Evolutionary conservation across 108 stramenopile species (phyloP).

Genomic region (Skeletonema tropicum): DNA sequence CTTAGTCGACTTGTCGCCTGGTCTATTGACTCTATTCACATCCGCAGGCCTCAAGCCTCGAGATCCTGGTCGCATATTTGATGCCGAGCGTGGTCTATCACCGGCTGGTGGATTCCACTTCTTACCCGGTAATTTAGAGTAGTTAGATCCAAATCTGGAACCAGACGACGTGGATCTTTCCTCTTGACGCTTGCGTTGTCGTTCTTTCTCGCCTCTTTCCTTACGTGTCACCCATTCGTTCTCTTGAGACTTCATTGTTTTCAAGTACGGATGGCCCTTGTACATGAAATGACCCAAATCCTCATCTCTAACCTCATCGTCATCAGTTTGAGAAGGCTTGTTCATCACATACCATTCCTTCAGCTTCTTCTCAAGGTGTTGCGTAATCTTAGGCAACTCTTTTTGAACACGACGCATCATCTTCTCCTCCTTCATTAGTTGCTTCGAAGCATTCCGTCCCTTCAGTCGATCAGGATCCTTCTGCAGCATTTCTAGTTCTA

Average conservation of each 20-base stretch:
- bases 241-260: slow-evolving; percentile 74
- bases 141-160: slow-evolving; percentile 36
- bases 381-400: slow-evolving; percentile 80
- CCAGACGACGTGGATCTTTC: slow-evolving; percentile 38
- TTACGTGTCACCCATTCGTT: slow-evolving; percentile 85
- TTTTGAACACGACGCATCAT: slow-evolving; percentile 88
- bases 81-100: slow-evolving; percentile 27
- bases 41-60: slow-evolving; percentile 19
- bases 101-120: slow-evolving; percentile 12
- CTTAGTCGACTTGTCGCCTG: slow-evolving; percentile 22
- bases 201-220: slow-evolving; percentile 65
- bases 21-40: slow-evolving; percentile 21
- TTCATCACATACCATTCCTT: slow-evolving; percentile 65
- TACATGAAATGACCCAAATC: slow-evolving; percentile 67
- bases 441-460: slow-evolving; percentile 85
- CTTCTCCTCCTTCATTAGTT: slow-evolving; percentile 93
- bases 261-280: slow-evolving; percentile 64
- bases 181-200: slow-evolving; percentile 78
- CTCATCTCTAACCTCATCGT: slow-evolving; percentile 42
- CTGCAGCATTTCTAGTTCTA: slow-evolving; percentile 82
- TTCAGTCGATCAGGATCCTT: slow-evolving; percentile 89
- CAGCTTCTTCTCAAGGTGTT: slow-evolving; percentile 63
- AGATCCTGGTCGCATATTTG: slow-evolving; percentile 22
- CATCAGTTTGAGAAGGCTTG: slow-evolving; percentile 34
- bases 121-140: slow-evolving; percentile 37